phyloP scores from a whole-genome alignment of 2,329 filamentous ascomycete species.

The Thermothelomyces thermophilus region DNA sequence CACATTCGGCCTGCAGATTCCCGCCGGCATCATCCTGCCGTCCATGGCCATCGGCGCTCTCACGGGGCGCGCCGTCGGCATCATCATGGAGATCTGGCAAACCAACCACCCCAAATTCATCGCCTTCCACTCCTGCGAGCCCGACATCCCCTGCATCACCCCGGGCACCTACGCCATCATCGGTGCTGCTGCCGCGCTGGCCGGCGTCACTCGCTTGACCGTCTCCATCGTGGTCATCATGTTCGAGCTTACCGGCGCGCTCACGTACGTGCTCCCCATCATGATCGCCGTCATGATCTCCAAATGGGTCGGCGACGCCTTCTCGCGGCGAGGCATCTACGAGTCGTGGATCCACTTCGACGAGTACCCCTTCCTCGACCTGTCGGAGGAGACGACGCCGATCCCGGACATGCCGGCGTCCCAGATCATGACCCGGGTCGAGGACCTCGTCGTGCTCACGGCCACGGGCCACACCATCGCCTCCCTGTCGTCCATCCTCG shows the following conservation, averaged over 20 bases:
- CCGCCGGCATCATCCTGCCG: slow-evolving; percentile 89
- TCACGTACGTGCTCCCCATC: slow-evolving; percentile 94
- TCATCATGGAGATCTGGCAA: slow-evolving; percentile 85
- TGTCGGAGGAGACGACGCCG: slow-evolving; percentile 61
- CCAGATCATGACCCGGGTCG: slow-evolving; percentile 86
- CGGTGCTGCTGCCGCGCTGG: slow-evolving; percentile 87
- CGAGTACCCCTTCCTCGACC: slow-evolving; percentile 91
- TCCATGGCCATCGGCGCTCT: slow-evolving; percentile 94
- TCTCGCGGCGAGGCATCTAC: slow-evolving; percentile 89
- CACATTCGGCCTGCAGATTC: slow-evolving; percentile 91
- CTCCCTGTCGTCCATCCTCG: slow-evolving; percentile 63
- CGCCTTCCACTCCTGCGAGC: slow-evolving; percentile 72
- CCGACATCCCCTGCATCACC: slow-evolving; percentile 80
- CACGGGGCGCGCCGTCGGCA: slow-evolving; percentile 80
- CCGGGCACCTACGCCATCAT: slow-evolving; percentile 96
- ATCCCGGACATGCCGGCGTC: slow-evolving; percentile 81
- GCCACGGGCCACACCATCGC: slow-evolving; percentile 83
- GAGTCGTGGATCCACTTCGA: slow-evolving; percentile 97
- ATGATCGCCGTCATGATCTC: slow-evolving; percentile 98
- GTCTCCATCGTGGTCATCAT: slow-evolving; percentile 99
- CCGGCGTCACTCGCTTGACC: slow-evolving; percentile 91
- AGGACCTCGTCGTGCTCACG: slow-evolving; percentile 82
- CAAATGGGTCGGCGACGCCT: slow-evolving; percentile 97
- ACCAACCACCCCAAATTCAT: slow-evolving; percentile 69
- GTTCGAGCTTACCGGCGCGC: slow-evolving; percentile 94